Evolutionary conservation across 441 rosid species (phyloP).

Genomic region (Populus hybrid): DNA sequence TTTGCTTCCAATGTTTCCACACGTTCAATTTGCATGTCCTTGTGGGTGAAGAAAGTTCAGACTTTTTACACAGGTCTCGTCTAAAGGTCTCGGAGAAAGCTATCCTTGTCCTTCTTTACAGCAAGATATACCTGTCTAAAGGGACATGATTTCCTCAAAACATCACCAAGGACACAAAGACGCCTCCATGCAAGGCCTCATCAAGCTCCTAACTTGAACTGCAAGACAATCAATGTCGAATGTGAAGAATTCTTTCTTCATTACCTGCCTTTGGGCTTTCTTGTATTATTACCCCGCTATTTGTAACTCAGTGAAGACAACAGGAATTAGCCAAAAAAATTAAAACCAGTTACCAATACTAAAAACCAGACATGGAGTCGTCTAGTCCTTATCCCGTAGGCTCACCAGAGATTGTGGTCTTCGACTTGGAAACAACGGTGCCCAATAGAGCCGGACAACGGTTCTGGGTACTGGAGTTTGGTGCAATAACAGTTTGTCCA

Average conservation of each 20-base stretch:
- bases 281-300: background rate
- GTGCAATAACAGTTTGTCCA: constrained; percentile 89
- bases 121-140: constrained; percentile 31
- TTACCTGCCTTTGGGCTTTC: constrained; percentile 3
- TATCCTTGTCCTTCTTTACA: constrained; percentile 25
- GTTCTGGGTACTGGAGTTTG: constrained; percentile 79
- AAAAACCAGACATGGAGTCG: constrained; percentile 29
- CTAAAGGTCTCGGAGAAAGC: constrained; percentile 9
- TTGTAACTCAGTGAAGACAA: constrained; percentile 11
- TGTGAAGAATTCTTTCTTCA: constrained; percentile 26
- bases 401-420: constrained; percentile 57
- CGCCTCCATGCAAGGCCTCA: constrained; percentile 25
- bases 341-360: background rate
- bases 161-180: constrained; percentile 37
- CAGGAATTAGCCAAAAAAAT: background rate
- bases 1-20: constrained; percentile 8
- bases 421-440: constrained; percentile 88
- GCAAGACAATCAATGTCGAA: constrained; percentile 51
- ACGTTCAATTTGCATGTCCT: constrained; percentile 11
- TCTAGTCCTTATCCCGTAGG: constrained; percentile 15
- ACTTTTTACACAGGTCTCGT: constrained; percentile 15
- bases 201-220: constrained; percentile 41
- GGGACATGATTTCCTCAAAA: constrained; percentile 24
- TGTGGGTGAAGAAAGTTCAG: constrained; percentile 16
- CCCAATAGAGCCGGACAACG: constrained; percentile 61